Evolutionary conservation across 805 yeast genomes (phyloP).

Genomic region (Saccharomycopsis oosterbeekiorum): DNA sequence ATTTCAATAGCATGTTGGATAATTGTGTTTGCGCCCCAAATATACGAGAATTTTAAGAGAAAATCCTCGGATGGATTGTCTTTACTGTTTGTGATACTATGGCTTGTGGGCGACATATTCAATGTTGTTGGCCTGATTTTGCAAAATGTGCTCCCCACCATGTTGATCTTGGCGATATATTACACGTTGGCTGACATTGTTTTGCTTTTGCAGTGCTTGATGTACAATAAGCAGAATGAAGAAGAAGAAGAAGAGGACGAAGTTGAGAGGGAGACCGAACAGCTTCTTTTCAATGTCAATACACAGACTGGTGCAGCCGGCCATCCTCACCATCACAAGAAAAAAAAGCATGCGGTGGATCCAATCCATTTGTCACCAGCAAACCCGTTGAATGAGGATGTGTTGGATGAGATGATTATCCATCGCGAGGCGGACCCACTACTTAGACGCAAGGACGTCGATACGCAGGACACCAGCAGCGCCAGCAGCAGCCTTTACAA

Average conservation of each 20-base stretch:
- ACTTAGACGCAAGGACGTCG: neutral
- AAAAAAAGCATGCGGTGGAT: conserved; percentile 35
- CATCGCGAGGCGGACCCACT: conserved; percentile 10
- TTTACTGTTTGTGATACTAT: conserved; percentile 70
- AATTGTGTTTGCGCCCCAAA: conserved; percentile 94
- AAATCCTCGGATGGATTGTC: conserved; percentile 88
- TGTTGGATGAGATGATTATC: conserved; percentile 43
- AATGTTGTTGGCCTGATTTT: conserved; percentile 84
- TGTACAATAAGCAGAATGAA: conserved; percentile 38
- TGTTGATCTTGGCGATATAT: conserved; percentile 86
- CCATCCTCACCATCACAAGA: conserved; percentile 21
- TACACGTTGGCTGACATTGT: conserved; percentile 88
- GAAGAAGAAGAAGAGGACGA: neutral
- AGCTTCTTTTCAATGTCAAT: neutral
- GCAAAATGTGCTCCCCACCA: conserved; percentile 88
- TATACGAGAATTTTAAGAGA: conserved; percentile 81
- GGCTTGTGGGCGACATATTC: conserved; percentile 92
- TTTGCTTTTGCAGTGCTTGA: conserved; percentile 70
- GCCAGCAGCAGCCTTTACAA: conserved; percentile 19
- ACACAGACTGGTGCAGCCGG: too few species aligned
- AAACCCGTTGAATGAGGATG: conserved; percentile 68
- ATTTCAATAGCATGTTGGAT: conserved; percentile 97
- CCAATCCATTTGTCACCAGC: conserved; percentile 82
- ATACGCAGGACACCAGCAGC: neutral
- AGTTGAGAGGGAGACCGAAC: neutral